Base-by-base conservation (phyloP, 2,329 filamentous ascomycete species). In the Penicillium freii region DNA sequence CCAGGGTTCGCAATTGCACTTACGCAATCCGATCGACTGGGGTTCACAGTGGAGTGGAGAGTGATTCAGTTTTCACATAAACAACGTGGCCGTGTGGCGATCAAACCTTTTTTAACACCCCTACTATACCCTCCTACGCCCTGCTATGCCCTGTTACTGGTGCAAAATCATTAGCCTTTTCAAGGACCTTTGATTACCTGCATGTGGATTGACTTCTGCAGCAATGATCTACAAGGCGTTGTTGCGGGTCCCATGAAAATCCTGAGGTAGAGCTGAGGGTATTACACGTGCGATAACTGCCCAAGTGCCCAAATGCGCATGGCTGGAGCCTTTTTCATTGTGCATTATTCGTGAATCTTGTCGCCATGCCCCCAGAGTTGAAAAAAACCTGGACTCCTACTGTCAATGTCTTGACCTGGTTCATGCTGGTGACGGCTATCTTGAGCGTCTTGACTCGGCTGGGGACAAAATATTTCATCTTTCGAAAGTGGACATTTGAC, bases 351-450 rank as follows among this genome's bases (percentile, higher is more conserved):
- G 15, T 5, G 11, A 10, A 31, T 8, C 9, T 15, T 6, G 10
- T 15, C 33, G 33, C 15, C 15, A 62, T 62, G 58, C 25, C 15
- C 13, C 51, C 58, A 11, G 58, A 60, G 39, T 48, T 61, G 27
- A 51, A 46, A 31, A 51, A 58, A 9, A 57, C 58, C 5, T 58
- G 58, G 60, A 58, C 58, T 2, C 65, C 69, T 8, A 50, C 64
- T 1, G 54, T 70, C 56, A 68, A 65, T 21, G 59, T 71, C 17
- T 8, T 67, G 19, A 63, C 67, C 15, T 70, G 65, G 68, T 68
- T 69, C 40, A 54, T 71, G 40, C 56, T 71, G 40, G 65, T 67
- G 13, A 62, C 69, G 8, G 54, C 62, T 5, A 60, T 66, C 42
- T 45, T 70, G 15, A 63, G 66, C 29, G 62, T 70, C 2, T 51